A percentile compares a stretch with the other conserved stretches of the same genome.
Conservation (phyloP, 2,329 filamentous ascomycete species). For the Fusarium begoniae region DNA sequence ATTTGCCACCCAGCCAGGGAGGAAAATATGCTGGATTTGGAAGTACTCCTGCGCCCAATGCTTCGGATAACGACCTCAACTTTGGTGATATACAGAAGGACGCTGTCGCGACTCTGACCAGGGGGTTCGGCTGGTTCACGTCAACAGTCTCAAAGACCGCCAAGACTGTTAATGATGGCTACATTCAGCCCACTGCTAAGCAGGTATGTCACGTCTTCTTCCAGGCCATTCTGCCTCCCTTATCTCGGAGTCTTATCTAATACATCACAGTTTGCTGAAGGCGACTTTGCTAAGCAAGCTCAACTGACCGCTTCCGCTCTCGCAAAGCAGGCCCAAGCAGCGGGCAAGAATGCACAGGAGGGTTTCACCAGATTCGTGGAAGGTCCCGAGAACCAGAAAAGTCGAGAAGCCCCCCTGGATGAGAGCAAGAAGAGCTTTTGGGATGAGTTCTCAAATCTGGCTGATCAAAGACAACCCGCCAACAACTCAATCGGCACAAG, state of each 20-base stretch:
- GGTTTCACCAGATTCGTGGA: constrained; percentile 90
- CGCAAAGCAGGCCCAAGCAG: constrained; percentile 72
- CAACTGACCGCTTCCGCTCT: constrained; percentile 71
- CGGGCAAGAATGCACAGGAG: constrained; percentile 79
- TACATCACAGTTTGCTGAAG: constrained; percentile 74
- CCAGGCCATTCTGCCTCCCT: not conserved
- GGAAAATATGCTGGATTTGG: constrained; percentile 95
- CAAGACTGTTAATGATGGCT: constrained; percentile 89
- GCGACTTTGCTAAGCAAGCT: constrained; percentile 77
- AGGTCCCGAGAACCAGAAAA: constrained; percentile 61
- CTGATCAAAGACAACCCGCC: constrained; percentile 61
- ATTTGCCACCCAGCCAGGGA: constrained; percentile 85
- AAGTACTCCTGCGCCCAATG: constrained; percentile 70
- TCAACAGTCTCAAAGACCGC: constrained; percentile 89
- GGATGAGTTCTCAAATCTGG: constrained; percentile 84
- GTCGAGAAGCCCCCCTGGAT: constrained; percentile 56
- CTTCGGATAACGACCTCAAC: constrained; percentile 60
- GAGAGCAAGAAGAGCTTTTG: constrained; percentile 85
- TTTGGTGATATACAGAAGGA: constrained; percentile 93
- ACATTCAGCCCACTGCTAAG: constrained; percentile 91
- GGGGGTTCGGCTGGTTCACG: constrained; percentile 94
- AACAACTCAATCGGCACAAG: constrained; percentile 66
- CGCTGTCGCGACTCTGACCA: constrained; percentile 85
- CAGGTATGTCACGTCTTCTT: constrained; percentile 64
- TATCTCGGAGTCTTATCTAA: constrained; percentile 35